phyloP scores from a whole-genome alignment of 371 early-diverging fungal species.

The Catenaria anguillulae region DNA sequence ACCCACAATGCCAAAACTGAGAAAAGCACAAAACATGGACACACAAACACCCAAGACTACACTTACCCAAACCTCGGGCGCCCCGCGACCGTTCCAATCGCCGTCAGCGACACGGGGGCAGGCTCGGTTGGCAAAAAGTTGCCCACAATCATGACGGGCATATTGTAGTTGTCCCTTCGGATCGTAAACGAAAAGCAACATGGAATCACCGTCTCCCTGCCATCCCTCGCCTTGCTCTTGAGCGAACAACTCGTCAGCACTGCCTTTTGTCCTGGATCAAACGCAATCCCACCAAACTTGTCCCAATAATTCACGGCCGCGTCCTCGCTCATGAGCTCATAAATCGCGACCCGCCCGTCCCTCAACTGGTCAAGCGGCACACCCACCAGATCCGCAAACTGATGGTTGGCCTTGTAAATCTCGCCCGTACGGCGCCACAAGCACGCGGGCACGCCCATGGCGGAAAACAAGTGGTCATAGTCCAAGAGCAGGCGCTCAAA shows the following conservation, averaged over 20 bases:
- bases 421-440: slow-evolving; percentile 90
- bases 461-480: slow-evolving; percentile 79
- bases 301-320: slow-evolving; percentile 81
- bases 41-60: no score
- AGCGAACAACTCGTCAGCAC: slow-evolving; percentile 73
- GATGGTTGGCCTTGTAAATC: slow-evolving; percentile 83
- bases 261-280: slow-evolving; percentile 87
- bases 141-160: slow-evolving; percentile 63
- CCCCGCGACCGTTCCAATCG: no score
- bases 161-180: slow-evolving; percentile 75
- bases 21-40: no score
- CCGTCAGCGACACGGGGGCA: neutral
- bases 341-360: slow-evolving; percentile 65
- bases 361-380: slow-evolving; percentile 54
- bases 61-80: no score
- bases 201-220: slow-evolving; percentile 23
- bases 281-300: slow-evolving; percentile 69
- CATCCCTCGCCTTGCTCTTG: neutral
- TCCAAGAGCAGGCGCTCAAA: slow-evolving; percentile 82
- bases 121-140: slow-evolving; percentile 48
- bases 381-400: slow-evolving; percentile 75
- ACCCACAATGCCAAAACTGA: no score
- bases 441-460: slow-evolving; percentile 88
- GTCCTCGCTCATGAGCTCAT: slow-evolving; percentile 84
- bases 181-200: slow-evolving; percentile 89